Conservation (phyloP, 1,284 basidiomycete genomes). For the Pseudozyma thailandica region DNA sequence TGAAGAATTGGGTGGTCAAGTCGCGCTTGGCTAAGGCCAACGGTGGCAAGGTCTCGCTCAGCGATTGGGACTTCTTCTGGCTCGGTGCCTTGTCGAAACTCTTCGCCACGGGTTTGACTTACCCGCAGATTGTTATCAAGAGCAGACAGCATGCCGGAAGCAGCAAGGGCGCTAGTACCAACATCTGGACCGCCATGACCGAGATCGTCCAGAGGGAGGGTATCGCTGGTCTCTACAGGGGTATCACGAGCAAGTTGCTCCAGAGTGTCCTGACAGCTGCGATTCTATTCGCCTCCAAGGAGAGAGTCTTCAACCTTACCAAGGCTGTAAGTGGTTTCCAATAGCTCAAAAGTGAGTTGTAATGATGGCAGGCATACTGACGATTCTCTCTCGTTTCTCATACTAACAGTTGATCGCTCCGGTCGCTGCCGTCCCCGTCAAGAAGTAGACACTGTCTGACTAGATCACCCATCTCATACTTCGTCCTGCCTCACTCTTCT, state of each 20-base stretch:
- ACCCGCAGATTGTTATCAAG: conserved; percentile 68
- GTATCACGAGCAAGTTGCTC: conserved; percentile 64
- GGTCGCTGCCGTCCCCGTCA: conserved; percentile 31
- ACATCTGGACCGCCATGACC: conserved; percentile 67
- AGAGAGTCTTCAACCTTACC: conserved; percentile 61
- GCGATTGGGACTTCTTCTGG: conserved; percentile 67
- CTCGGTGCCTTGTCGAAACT: conserved; percentile 66
- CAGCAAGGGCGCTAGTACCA: conserved; percentile 52
- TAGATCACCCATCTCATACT: not conserved
- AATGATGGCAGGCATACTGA: no score
- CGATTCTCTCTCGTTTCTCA: not conserved
- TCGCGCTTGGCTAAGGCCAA: conserved; percentile 44
- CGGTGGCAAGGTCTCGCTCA: conserved; percentile 43
- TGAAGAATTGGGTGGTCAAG: conserved; percentile 64
- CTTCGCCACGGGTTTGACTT: conserved; percentile 65
- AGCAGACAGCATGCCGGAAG: conserved; percentile 63
- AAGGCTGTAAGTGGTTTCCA: conserved; percentile 37
- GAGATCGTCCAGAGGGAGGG: conserved; percentile 65
- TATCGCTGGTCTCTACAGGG: conserved; percentile 64
- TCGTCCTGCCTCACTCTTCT: not conserved
- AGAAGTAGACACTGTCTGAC: conserved; percentile 14
- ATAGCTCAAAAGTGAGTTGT: no score
- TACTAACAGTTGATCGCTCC: conserved; percentile 30
- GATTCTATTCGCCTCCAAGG: conserved; percentile 66
- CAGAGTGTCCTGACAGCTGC: conserved; percentile 66